A percentile compares a stretch with the other conserved stretches of the same genome.
Evolutionary conservation across 805 yeast species (phyloP).

Genomic region (Blastobotrys chiropterorum): DNA sequence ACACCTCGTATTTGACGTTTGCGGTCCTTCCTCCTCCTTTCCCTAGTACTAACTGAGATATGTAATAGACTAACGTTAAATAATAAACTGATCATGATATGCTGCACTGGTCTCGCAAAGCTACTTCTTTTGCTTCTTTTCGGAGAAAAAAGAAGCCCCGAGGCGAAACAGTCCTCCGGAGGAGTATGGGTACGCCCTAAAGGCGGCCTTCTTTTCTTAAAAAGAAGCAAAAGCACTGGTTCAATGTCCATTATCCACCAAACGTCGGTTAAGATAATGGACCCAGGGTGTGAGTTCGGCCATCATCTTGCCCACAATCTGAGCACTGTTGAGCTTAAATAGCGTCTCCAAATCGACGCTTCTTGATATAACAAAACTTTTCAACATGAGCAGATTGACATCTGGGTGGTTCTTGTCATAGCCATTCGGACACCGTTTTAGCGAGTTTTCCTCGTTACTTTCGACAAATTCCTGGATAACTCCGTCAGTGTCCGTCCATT

Average conservation of each 20-base stretch:
- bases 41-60: not conserved
- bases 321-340: not conserved
- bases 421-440: constrained; percentile 20
- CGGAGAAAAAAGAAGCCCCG: too few species aligned
- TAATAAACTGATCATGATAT: too few species aligned
- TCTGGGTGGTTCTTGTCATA: constrained; percentile 17
- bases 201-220: too few species aligned
- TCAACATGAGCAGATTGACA: constrained; percentile 13
- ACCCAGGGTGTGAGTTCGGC: constrained; percentile 6
- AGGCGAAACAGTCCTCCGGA: too few species aligned
- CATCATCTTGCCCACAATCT: constrained; percentile 1
- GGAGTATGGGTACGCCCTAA: too few species aligned
- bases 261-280: not conserved
- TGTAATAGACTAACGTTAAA: not conserved
- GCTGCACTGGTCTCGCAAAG: too few species aligned
- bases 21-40: constrained; percentile 47
- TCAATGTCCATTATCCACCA: not conserved
- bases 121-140: too few species aligned
- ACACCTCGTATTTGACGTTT: constrained; percentile 89
- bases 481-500: constrained; percentile 1
- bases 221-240: too few species aligned
- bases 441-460: constrained; percentile 19
- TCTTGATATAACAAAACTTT: not conserved
- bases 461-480: constrained; percentile 14
- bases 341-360: not conserved